Base-by-base conservation (phyloP, 768 basidiomycete species). In the Scleroderma citrinum region DNA sequence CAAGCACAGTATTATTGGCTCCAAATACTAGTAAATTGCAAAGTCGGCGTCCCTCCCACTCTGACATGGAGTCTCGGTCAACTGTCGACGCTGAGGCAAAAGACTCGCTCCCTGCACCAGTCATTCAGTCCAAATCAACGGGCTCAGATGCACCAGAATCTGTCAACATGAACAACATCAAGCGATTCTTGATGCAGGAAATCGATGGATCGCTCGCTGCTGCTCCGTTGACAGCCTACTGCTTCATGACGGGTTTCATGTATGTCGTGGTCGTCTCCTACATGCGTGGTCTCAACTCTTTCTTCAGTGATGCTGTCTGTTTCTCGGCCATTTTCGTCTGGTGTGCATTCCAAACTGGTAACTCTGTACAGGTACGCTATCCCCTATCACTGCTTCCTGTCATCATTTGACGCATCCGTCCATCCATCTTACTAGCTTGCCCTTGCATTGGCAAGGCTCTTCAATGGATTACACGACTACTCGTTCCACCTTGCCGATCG, bases 341-440 rank as follows among this genome's bases (percentile, higher is more conserved):
- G 85, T 85, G 82, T 62, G 86, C 82, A 24, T 88, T 87, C 68
- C 86, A 88, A 64, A 87, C 85, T 1, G 85, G 83, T 45, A 85
- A 85, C 63, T 79, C 80, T 54, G 74, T 78, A 3, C 81, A 83
- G 75, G 80, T 82, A 51, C 49, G 68, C 56, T 43, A 31, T 42
- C 42, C 46, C 43, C 17, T 12, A 14, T 44, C 43, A 20, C 31
- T 7, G 20, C 43, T 32, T 1, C 30, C 2, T 29, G 5, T 29
- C 26, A 29, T 8, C 30, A 3, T 34, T 29, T 32, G 30, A 30
- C 12, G 5, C n/a, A 19, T 4, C 19, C 16, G 5, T 14, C 38
- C 36, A 16, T 7, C 20, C 4, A 44, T 52, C 21, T 30, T 32
- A 31, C 6, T 68, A 93, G 82, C 73, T 94, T 13, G 77, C 86